phyloP scores from a whole-genome alignment of 2,329 filamentous ascomycete species.

The Lachnellula cervina region DNA sequence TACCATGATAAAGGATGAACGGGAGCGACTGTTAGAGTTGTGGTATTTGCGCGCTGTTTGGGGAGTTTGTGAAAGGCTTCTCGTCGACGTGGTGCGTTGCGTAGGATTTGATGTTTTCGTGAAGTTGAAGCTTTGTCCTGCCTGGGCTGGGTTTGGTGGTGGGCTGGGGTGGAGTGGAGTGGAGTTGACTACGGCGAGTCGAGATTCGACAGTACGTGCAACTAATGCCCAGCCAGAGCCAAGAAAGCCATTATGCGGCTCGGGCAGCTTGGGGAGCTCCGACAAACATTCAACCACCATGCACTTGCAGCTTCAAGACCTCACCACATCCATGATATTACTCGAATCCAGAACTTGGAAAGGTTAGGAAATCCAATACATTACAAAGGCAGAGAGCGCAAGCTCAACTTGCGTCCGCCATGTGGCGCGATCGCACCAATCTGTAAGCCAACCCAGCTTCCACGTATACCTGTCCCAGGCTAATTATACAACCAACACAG shows the following conservation, averaged over 20 bases:
- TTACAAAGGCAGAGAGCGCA: slow-evolving; percentile 7
- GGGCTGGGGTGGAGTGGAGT: not conserved
- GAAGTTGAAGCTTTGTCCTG: not conserved
- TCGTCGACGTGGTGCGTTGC: not conserved
- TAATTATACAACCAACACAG: slow-evolving; percentile 42
- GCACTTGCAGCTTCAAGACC: not conserved
- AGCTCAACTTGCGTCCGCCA: slow-evolving; percentile 47
- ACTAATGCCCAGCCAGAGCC: not conserved
- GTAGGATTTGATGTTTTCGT: not conserved
- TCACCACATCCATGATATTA: not conserved
- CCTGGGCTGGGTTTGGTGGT: not conserved
- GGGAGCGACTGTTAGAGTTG: slow-evolving; percentile 3
- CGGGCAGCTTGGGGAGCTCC: too few relatives aligned
- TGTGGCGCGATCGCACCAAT: slow-evolving; percentile 99
- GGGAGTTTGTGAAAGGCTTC: not conserved
- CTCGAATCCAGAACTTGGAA: not conserved
- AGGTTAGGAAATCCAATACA: not conserved
- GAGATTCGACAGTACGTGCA: not conserved
- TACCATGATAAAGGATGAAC: slow-evolving; percentile 20
- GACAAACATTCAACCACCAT: not conserved
- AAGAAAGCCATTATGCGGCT: too few relatives aligned
- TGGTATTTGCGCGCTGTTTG: not conserved
- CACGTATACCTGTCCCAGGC: slow-evolving; percentile 22
- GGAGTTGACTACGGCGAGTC: slow-evolving; percentile 3
- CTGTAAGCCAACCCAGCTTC: slow-evolving; percentile 56